phyloP scores from a whole-genome alignment of 2,329 filamentous ascomycete genomes.

The Clonostachys chloroleuca region DNA sequence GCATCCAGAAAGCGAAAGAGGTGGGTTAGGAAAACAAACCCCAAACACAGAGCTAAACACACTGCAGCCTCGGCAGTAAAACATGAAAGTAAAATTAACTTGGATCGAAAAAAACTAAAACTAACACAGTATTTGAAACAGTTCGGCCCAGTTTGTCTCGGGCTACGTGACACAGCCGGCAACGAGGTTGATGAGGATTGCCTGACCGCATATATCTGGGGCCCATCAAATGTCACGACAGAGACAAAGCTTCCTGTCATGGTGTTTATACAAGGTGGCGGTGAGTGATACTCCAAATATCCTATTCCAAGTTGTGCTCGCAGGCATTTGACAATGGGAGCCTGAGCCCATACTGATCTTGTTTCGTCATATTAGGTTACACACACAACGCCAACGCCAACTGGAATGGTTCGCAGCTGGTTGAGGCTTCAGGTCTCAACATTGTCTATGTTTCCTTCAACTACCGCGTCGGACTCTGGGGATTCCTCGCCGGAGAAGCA shows the following conservation, averaged over 20 bases:
- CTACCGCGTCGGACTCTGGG: slow-evolving; percentile 58
- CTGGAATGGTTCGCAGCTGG: slow-evolving; percentile 43
- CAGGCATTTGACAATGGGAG: too few relatives aligned
- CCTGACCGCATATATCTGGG: slow-evolving; percentile 43
- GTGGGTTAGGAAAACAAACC: slow-evolving; percentile 12
- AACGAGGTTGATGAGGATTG: slow-evolving; percentile 34
- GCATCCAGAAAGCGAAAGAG: slow-evolving; percentile 26
- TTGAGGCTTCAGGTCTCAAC: slow-evolving; percentile 34
- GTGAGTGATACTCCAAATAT: slow-evolving; percentile 4
- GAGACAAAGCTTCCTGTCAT: slow-evolving; percentile 26
- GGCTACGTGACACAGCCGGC: slow-evolving; percentile 15
- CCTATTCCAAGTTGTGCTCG: not conserved
- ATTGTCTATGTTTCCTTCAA: slow-evolving; percentile 58
- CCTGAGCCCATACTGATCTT: slow-evolving; percentile 4
- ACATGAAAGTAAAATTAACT: too few relatives aligned
- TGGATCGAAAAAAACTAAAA: too few relatives aligned
- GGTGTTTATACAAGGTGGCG: slow-evolving; percentile 39
- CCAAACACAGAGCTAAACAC: too few relatives aligned
- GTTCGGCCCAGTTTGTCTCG: slow-evolving; percentile 41
- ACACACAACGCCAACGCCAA: slow-evolving; percentile 41
- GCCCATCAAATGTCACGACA: slow-evolving; percentile 22
- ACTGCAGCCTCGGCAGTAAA: too few relatives aligned
- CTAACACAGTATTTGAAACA: slow-evolving; percentile 10
- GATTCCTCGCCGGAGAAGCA: slow-evolving; percentile 55
- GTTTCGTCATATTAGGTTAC: slow-evolving; percentile 26